These are phyloP conservation scores for Pseudocercospora eumusae DNA, from an alignment of 2,329 filamentous ascomycete species.

Conservation along the genomic window DNA sequence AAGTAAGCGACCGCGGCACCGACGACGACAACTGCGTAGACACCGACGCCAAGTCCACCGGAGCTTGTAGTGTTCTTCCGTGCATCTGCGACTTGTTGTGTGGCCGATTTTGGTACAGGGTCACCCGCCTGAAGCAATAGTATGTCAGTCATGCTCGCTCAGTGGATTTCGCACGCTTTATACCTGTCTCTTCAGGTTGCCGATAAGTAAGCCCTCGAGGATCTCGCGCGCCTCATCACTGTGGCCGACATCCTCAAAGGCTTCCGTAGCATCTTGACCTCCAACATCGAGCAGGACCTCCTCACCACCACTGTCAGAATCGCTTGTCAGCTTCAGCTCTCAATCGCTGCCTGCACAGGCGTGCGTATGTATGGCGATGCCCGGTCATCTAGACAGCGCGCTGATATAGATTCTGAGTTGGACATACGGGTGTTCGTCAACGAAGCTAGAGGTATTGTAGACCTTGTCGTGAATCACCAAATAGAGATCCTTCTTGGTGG, in stretches of 20 bases:
- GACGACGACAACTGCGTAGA: conserved; percentile 78
- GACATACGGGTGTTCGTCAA: conserved; percentile 92
- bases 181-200: conserved; percentile 78
- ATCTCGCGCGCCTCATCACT: conserved; percentile 97
- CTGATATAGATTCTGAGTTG: background rate
- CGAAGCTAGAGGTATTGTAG: conserved; percentile 84
- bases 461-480: conserved; percentile 95
- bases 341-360: background rate
- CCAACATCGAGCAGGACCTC: conserved; percentile 95
- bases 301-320: conserved; percentile 76
- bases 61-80: conserved; percentile 48
- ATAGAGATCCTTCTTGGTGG: conserved; percentile 90
- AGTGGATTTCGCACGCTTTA: conserved; percentile 36
- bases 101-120: conserved; percentile 66
- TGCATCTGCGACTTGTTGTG: conserved; percentile 53
- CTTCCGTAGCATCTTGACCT: conserved; percentile 94
- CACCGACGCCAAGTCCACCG: conserved; percentile 67
- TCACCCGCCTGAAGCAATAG: conserved; percentile 65
- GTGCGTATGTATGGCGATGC: background rate
- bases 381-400: background rate
- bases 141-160: background rate
- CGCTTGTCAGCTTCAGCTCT: conserved; percentile 16
- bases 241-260: conserved; percentile 99
- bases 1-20: conserved; percentile 76
- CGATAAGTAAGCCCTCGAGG: conserved; percentile 73